A percentile compares a stretch with the other conserved stretches of the same genome.
Conservation (phyloP, 2,329 filamentous ascomycete genomes). For the Sclerotinia minor region DNA sequence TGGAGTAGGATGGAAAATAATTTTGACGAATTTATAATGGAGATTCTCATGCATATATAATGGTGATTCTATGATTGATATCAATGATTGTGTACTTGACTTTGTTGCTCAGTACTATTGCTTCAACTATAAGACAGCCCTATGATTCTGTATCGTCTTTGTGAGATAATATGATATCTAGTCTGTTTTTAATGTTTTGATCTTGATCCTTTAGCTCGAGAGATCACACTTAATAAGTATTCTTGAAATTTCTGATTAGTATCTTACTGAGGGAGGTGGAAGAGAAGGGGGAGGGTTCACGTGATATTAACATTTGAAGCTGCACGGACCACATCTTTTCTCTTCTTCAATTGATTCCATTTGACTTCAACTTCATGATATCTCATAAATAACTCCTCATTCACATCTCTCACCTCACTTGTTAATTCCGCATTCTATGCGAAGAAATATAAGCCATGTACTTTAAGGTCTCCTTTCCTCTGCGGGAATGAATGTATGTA, state of each 20-base stretch:
- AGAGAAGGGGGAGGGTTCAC: background rate
- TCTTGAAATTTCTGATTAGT: no score
- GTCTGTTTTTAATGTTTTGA: no score
- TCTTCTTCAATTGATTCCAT: no score
- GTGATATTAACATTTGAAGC: constrained; percentile 41
- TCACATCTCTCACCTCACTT: background rate
- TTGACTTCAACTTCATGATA: background rate
- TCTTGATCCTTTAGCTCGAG: background rate
- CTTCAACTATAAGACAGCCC: background rate
- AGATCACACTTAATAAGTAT: background rate
- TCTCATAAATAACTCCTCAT: background rate
- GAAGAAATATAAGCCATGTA: background rate
- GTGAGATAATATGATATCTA: no score
- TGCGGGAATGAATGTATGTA: background rate
- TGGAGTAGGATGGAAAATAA: no score
- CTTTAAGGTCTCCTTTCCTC: background rate
- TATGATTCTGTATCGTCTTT: background rate
- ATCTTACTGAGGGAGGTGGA: no score
- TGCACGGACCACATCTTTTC: background rate
- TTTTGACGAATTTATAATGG: background rate
- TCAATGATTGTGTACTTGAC: background rate
- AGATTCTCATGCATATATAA: background rate
- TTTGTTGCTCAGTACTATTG: no score
- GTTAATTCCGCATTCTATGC: background rate
- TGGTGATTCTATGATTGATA: background rate